Evolutionary conservation across 176 grass and related monocot genomes (phyloP).

Genomic region (Aegilops speltoides): DNA sequence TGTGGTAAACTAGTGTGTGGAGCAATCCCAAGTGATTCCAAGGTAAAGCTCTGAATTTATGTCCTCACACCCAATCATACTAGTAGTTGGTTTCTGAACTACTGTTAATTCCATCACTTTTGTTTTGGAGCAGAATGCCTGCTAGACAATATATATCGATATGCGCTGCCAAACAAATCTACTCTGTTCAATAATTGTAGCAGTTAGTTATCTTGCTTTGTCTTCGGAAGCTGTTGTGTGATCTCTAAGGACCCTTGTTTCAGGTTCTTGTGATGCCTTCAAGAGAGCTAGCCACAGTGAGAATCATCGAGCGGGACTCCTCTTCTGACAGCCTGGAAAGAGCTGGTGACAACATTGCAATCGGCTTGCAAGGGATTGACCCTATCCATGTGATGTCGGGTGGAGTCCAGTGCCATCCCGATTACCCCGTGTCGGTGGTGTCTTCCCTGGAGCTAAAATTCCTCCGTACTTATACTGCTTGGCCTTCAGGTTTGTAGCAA

Average conservation of each 20-base stretch:
- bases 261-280: constrained; percentile 87
- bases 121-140: background rate
- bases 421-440: constrained; percentile 53
- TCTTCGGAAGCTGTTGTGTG: background rate
- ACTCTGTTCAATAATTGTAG: background rate
- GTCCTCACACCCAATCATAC: background rate
- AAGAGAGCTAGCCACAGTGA: constrained; percentile 43
- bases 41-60: constrained; percentile 51
- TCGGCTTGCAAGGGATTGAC: constrained; percentile 69
- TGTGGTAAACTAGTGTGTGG: constrained; percentile 75
- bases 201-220: background rate
- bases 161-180: background rate
- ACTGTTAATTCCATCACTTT: background rate
- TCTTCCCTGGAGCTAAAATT: constrained; percentile 81
- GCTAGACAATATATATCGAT: background rate
- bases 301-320: constrained; percentile 62
- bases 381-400: constrained; percentile 51
- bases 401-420: constrained; percentile 69
- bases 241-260: background rate
- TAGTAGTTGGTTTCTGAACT: background rate
- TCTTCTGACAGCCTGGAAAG: constrained; percentile 45
- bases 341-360: constrained; percentile 66
- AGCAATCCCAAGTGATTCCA: constrained; percentile 72
- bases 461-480: constrained; percentile 52
- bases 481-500: constrained; percentile 64